phyloP scores from a whole-genome alignment of 2,329 filamentous ascomycete genomes.

The Mycosphaerella sp. region DNA sequence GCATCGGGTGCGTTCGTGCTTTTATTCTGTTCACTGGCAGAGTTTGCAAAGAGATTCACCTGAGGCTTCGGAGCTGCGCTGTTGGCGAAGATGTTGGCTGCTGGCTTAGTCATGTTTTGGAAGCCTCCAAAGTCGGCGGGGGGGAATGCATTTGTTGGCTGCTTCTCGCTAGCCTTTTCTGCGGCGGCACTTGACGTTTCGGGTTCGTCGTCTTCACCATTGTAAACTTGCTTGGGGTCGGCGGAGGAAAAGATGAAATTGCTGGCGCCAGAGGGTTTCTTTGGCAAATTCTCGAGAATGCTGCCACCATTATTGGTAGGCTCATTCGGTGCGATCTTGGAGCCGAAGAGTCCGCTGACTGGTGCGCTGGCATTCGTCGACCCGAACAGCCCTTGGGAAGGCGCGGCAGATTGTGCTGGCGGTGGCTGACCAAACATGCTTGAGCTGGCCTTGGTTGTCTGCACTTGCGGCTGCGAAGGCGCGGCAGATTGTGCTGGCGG shows the following conservation, averaged over 20 bases:
- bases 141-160: conserved; percentile 1
- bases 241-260: conserved; percentile 18
- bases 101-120: conserved; percentile 3
- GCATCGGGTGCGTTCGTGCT: conserved; percentile 25
- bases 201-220: conserved; percentile 14
- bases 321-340: conserved; percentile 5
- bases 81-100: conserved; percentile 10
- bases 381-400: background rate
- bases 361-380: background rate
- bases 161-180: conserved; percentile 5
- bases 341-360: conserved; percentile 17
- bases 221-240: conserved; percentile 17
- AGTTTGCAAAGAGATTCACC: conserved; percentile 6
- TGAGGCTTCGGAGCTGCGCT: conserved; percentile 1
- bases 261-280: conserved; percentile 9
- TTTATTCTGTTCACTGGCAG: conserved; percentile 21
- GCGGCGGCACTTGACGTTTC: conserved; percentile 3
- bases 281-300: conserved; percentile 17
- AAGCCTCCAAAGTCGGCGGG: conserved; percentile 8
- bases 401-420: conserved; percentile 8
- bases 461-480: conserved; percentile 3
- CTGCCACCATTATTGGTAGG: conserved; percentile 13
- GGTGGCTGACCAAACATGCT: conserved; percentile 11
- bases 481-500: conserved; percentile 7
- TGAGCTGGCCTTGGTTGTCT: conserved; percentile 1